Evolutionary conservation across 148 eudicot genomes (phyloP).

Genomic region (Diospyros kaki): DNA sequence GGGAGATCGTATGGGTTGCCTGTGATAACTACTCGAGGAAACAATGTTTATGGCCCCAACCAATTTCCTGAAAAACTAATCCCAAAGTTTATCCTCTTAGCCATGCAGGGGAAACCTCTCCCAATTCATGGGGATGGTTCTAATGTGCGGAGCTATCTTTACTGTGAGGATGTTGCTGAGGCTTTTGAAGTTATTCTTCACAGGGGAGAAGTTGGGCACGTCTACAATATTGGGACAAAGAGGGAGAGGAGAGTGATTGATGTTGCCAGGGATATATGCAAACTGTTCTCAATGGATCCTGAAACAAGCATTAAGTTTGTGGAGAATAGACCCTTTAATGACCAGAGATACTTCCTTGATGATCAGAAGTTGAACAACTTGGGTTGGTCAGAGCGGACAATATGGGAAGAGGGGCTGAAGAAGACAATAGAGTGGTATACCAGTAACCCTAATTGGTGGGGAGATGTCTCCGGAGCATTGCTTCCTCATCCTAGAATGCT

Average conservation of each 20-base stretch:
- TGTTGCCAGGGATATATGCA: slow-evolving; percentile 59
- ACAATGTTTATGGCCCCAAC: slow-evolving; percentile 63
- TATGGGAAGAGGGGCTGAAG: slow-evolving; percentile 63
- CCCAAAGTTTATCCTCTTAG: slow-evolving; percentile 58
- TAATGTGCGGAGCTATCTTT: slow-evolving; percentile 64
- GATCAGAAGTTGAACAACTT: slow-evolving; percentile 57
- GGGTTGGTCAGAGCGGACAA: slow-evolving; percentile 63
- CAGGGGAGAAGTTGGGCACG: slow-evolving; percentile 71
- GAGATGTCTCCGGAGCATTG: slow-evolving; percentile 55
- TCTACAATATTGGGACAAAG: slow-evolving; percentile 59
- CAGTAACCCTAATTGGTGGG: slow-evolving; percentile 61
- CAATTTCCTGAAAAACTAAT: slow-evolving; percentile 58
- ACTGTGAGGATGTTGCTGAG: slow-evolving; percentile 75
- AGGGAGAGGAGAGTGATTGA: slow-evolving; percentile 59
- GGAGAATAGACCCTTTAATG: slow-evolving; percentile 67
- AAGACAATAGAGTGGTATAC: slow-evolving; percentile 65
- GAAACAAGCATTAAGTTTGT: slow-evolving; percentile 49
- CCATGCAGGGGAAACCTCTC: slow-evolving; percentile 53
- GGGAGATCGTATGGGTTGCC: slow-evolving; percentile 63
- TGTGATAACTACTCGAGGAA: slow-evolving; percentile 63
- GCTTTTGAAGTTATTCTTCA: slow-evolving; percentile 69
- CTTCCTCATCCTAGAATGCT: slow-evolving; percentile 54
- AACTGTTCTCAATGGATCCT: slow-evolving; percentile 45
- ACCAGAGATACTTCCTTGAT: slow-evolving; percentile 68
- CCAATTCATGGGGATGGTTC: slow-evolving; percentile 66